phyloP scores from a whole-genome alignment of 2,329 filamentous ascomycete species.

The Fusarium bulbicola region DNA sequence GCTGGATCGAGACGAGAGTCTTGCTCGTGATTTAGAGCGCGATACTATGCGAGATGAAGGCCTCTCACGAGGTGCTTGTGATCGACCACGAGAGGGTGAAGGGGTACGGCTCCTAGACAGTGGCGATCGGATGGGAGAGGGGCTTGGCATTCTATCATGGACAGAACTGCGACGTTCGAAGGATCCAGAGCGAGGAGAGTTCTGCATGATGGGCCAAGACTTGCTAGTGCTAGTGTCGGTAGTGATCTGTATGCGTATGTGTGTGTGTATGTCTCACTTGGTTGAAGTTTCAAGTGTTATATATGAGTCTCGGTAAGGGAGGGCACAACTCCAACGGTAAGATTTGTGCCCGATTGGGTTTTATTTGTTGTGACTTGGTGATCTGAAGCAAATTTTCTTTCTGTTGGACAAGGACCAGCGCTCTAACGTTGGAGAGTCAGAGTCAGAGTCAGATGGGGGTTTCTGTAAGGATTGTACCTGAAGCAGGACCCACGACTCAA shows the following conservation, averaged over 20 bases:
- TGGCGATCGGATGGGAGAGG: conserved; percentile 20
- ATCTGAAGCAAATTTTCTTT: conserved; percentile 3
- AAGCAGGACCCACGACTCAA: conserved; percentile 8
- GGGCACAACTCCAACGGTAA: background rate
- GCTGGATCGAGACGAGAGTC: conserved; percentile 15
- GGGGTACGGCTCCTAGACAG: conserved; percentile 18
- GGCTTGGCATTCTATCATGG: conserved; percentile 12
- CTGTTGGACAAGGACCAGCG: conserved; percentile 22
- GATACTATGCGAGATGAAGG: conserved; percentile 9
- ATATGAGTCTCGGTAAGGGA: background rate
- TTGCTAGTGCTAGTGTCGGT: conserved; percentile 2
- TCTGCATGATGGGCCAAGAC: conserved; percentile 28
- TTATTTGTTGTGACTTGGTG: conserved; percentile 4
- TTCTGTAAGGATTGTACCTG: conserved; percentile 8
- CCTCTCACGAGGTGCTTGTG: conserved; percentile 5
- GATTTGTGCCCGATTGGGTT: conserved; percentile 9
- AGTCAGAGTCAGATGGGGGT: background rate
- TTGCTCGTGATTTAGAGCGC: conserved; percentile 29
- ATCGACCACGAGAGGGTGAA: conserved; percentile 30
- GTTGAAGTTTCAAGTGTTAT: conserved; percentile 10
- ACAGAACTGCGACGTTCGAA: conserved; percentile 32
- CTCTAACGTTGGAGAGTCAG: conserved; percentile 3
- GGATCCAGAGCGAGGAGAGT: conserved; percentile 32
- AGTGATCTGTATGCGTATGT: background rate
- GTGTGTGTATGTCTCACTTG: background rate